A percentile compares a stretch with the other conserved stretches of the same genome.
Evolutionary conservation across 352 stramenopile species (phyloP).

Genomic region (Phytopythium ostracodes): DNA sequence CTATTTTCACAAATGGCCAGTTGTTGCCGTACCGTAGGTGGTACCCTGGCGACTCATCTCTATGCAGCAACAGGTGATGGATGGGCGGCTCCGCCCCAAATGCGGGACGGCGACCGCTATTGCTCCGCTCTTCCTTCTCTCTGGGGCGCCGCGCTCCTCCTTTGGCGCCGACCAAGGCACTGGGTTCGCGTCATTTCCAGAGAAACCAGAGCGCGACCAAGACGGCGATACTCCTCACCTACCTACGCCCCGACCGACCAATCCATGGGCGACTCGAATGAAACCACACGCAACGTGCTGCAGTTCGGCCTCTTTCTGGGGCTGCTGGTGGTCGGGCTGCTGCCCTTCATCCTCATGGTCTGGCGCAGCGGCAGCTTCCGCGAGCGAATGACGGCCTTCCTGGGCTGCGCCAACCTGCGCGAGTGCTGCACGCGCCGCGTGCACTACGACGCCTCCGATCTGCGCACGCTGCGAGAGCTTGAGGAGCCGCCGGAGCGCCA

Average conservation of each 20-base stretch:
- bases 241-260: neutral
- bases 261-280: conserved; percentile 19
- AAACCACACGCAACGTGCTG: conserved; percentile 29
- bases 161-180: neutral
- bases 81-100: neutral
- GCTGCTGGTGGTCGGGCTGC: conserved; percentile 36
- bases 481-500: conserved; percentile 34
- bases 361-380: conserved; percentile 36
- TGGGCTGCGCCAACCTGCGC: conserved; percentile 32
- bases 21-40: neutral
- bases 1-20: neutral
- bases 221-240: neutral
- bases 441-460: conserved; percentile 50
- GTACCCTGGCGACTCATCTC: neutral
- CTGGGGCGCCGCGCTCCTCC: neutral
- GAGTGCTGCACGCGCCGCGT: conserved; percentile 22
- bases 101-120: neutral
- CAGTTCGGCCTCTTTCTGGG: conserved; percentile 46
- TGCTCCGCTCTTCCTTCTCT: neutral
- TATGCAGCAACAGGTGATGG: neutral
- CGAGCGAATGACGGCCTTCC: conserved; percentile 28
- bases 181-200: neutral
- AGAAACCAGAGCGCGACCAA: neutral
- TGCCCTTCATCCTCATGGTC: conserved; percentile 43
- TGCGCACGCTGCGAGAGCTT: conserved; percentile 50